Evolutionary conservation across 1,284 basidiomycete genomes (phyloP), one percentile per base, ranked within the genome.

Genomic region (Ustilago curta): DNA sequence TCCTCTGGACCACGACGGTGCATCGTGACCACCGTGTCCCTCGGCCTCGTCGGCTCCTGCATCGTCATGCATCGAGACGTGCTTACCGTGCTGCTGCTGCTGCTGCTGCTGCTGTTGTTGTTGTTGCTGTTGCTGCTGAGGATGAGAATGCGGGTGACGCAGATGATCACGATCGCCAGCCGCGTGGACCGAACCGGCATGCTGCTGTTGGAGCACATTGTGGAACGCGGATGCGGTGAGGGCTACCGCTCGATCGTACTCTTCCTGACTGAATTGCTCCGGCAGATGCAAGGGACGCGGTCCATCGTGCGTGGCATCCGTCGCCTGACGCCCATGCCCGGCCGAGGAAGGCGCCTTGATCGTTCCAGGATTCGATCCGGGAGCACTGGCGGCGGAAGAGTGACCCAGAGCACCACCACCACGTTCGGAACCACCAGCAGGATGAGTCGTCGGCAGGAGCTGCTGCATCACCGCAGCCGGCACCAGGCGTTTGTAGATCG

Each of bases 11-110:
- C 83, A 84, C 50, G 93, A 94, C 0, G 97, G 97, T 8, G 91
- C 95, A 80, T 99, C 96, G 82, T 99, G 97, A 0, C 93, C 95
- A 27, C 91, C 91, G 83, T 91, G 90, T 11, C 88, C 91, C 23
- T 87, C 88, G 42, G 84, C 89, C 23, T 73, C 79, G 6, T 73
- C 67, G 0, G 49, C 78, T 12, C 53, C 60, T 3, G 43, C 53
- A 11, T 61, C 56, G 47, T 72, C 76, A 51, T 75, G 76, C 66
- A 73, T 68, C n/a, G 78, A 78, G 12, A 78, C 67, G 29, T 77
- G 68, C 25, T 73, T 69, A 0, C 43, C 54, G 29, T 63, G 67
- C 51, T 69, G 67, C 48, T 48, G 16, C 37, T 55, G 32, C 45
- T 42, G 48, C 18, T 25, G 35, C 7, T 37, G 67, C 51, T 69